Evolutionary conservation across 192 early-diverging fungal species (phyloP), one percentile per base, ranked within the genome.

Genomic region (Backusella psychrophila): DNA sequence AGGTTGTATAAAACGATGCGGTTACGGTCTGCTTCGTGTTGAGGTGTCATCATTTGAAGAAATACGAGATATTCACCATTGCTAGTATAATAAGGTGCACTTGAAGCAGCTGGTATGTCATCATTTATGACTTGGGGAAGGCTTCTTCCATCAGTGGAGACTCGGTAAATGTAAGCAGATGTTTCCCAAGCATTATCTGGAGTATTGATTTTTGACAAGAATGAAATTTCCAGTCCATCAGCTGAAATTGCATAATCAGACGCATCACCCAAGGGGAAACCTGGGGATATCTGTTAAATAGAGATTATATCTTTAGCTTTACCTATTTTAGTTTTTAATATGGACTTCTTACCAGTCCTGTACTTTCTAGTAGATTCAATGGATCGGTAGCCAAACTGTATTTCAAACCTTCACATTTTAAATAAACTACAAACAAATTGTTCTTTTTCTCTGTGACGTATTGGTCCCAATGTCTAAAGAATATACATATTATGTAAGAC

Each of bases 11-110:
- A 38, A 39, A 90, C 79, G 23, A 96, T 88, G 19, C 86, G 85
- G 79, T 92, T 94, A 72, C 88, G 89, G 76, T 94, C 94, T 0
- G 94, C 83, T 80, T 96, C 94, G 74, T 96, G 92, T 42, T 89
- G 78, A 3, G 90, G 88, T 14, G 78, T 77, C 15, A 77, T 77
- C 93, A 94, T 94, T 83, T 95, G 92, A 53, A 96, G 76, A 73
- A 90, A 96, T 5, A 89, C 90, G 8, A 96, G 80, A 63, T 63
- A 12, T 39, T 76, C 76, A 15, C 92, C 93, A 52, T 89, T 90
- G 6, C 81, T 77, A 26, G 83, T 86, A 74, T 91, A 93, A n/a
- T 80, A 83, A 5, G 94, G 94, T 72, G 82, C 83, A 65, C 84
- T 72, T 72, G 90, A 87, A 12, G 91, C 90, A 21, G 91, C 92